These are phyloP conservation scores for Salinomyces thailandicus DNA, from an alignment of 2,329 filamentous ascomycete species.

Conservation along the genomic window DNA sequence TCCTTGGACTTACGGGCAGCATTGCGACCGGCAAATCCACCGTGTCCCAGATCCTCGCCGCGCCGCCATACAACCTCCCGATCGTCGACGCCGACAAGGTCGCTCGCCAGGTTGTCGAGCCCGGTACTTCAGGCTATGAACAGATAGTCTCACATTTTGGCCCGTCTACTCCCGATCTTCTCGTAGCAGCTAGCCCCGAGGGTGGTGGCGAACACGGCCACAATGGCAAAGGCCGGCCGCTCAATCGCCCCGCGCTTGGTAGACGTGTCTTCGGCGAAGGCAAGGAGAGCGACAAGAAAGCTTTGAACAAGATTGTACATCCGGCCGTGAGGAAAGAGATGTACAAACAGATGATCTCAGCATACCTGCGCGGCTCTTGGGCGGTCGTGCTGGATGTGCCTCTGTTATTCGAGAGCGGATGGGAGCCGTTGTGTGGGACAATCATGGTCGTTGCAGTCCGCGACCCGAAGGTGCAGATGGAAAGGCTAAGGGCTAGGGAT, in stretches of 20 bases:
- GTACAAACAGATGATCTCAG: slow-evolving; percentile 60
- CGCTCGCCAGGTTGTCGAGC: slow-evolving; percentile 87
- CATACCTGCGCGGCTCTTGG: slow-evolving; percentile 69
- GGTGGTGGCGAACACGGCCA: slow-evolving; percentile 41
- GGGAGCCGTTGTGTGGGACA: slow-evolving; percentile 76
- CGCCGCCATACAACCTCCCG: slow-evolving; percentile 72
- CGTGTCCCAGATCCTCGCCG: slow-evolving; percentile 71
- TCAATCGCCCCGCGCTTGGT: slow-evolving; percentile 81
- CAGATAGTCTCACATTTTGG: slow-evolving; percentile 75
- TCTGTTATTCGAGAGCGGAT: slow-evolving; percentile 75
- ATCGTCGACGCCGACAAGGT: slow-evolving; percentile 90
- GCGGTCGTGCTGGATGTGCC: slow-evolving; percentile 89
- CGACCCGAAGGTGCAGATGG: slow-evolving; percentile 74
- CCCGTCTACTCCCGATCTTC: slow-evolving; percentile 72
- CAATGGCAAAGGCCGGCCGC: slow-evolving; percentile 54
- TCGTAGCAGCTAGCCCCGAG: slow-evolving; percentile 48
- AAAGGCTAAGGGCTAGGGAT: slow-evolving; percentile 64
- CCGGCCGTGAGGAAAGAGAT: slow-evolving; percentile 79
- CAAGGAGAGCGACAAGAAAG: slow-evolving; percentile 61
- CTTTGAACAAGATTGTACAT: slow-evolving; percentile 84
- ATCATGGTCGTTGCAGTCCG: slow-evolving; percentile 78
- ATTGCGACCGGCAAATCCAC: slow-evolving; percentile 98
- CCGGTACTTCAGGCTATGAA: slow-evolving; percentile 72
- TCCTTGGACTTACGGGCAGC: slow-evolving; percentile 91
- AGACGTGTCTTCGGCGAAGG: slow-evolving; percentile 74